phyloP scores from a whole-genome alignment of 441 rosid species.

The Isatis lusitanica region DNA sequence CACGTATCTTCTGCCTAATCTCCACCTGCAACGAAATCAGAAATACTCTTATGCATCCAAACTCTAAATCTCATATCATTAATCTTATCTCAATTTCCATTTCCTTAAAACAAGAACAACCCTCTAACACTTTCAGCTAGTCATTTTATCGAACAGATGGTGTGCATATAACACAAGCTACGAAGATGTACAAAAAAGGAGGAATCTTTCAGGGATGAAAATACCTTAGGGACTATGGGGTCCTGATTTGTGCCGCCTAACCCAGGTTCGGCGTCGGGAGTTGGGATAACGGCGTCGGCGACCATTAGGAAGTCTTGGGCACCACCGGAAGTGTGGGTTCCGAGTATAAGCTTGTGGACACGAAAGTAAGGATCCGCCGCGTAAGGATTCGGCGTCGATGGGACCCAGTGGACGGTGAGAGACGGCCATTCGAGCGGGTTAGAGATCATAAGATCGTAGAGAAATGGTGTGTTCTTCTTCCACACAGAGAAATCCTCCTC shows the following conservation, averaged over 20 bases:
- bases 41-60: background rate
- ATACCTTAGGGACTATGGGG: slow-evolving; percentile 57
- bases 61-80: background rate
- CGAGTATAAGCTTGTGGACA: slow-evolving; percentile 72
- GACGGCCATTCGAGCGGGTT: slow-evolving; percentile 56
- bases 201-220: background rate
- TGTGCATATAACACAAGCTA: slow-evolving; percentile 10
- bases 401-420: slow-evolving; percentile 91
- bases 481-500: slow-evolving; percentile 61
- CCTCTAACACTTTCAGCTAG: slow-evolving; percentile 7
- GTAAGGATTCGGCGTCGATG: slow-evolving; percentile 48
- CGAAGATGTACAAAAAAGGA: background rate
- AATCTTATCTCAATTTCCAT: background rate
- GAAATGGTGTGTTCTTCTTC: slow-evolving; percentile 89
- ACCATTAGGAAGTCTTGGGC: slow-evolving; percentile 70
- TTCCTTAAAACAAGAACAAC: background rate
- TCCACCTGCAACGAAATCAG: slow-evolving; percentile 59
- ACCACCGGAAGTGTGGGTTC: slow-evolving; percentile 83
- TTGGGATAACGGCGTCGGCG: slow-evolving; percentile 69
- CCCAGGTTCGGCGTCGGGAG: slow-evolving; percentile 37
- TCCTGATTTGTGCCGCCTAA: slow-evolving; percentile 36
- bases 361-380: slow-evolving; percentile 48
- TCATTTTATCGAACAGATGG: slow-evolving; percentile 43
- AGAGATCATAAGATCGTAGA: slow-evolving; percentile 82
- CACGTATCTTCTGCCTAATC: slow-evolving; percentile 65